Evolutionary conservation across 2,329 filamentous ascomycete genomes (phyloP), one percentile per base, ranked within the genome.

Genomic region (Pseudogymnoascus sp.): DNA sequence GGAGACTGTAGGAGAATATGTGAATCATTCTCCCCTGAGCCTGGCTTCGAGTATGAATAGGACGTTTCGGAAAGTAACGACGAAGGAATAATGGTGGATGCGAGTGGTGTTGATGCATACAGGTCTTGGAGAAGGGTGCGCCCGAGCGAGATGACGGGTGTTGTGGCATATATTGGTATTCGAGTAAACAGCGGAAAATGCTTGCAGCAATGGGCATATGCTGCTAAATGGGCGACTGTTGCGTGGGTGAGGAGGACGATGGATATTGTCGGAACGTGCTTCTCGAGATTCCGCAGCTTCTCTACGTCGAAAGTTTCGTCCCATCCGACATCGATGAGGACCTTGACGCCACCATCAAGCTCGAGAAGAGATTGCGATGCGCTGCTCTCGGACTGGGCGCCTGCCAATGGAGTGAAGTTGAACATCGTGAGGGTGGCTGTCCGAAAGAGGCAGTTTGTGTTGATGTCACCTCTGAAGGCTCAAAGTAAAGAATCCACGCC

Each of bases 171-270:
- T 64, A 96, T 87, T 42, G 95, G 95, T 66, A 99, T 92, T 72
- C 92, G 88, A 9, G 88, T 89, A 77, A 99, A 99, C 57, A 91
- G 82, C 53, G 95, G 92, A 67, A 97, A 89, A 75, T 97, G 88
- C 76, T 96, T 96, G 86, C 95, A 97, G 79, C 93, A 97, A 76
- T 97, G 93, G 47, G 91, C 93, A 75, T 91, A 97, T 65, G 95
- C 95, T 69, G 91, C 93, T 64, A 99, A 84, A 78, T 99, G 95
- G 61, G 91, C 87, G 61, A 91, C 84, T 0, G 93, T 99, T 66
- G 95, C 90, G 75, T 99, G 95, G 1, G 95, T 99, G 68, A 99
- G 83, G 42, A 99, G 89, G 71, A 99, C 88, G 69, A 99, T 82
- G 2, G 95, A 97, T 47, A 99, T 83, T 0, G 93, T 96, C 21